These are phyloP conservation scores for Moniliella sp. DNA, from an alignment of 1,284 basidiomycete species.

Conservation along the genomic window DNA sequence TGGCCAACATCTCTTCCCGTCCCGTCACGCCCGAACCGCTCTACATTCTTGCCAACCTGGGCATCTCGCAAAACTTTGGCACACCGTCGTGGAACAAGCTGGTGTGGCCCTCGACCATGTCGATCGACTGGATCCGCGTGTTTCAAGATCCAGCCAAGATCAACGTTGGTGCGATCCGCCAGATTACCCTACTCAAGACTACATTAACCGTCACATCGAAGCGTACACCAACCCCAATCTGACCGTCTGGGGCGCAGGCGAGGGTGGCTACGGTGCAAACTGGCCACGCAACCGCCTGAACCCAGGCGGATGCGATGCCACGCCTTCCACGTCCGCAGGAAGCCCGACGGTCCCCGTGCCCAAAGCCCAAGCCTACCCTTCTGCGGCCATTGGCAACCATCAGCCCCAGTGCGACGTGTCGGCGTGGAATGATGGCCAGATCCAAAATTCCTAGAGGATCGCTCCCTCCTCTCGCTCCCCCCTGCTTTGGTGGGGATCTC, in stretches of 20 bases:
- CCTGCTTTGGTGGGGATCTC: too few species aligned
- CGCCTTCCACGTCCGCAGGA: conserved; percentile 3
- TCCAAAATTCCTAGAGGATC: too few species aligned
- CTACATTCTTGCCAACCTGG: too few species aligned
- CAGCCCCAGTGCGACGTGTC: too few species aligned
- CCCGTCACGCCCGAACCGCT: too few species aligned
- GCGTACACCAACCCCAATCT: conserved; percentile 25
- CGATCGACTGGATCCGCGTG: conserved; percentile 8
- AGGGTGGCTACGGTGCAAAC: conserved; percentile 10
- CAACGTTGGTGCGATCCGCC: conserved; percentile 36
- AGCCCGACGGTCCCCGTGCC: conserved; percentile 3
- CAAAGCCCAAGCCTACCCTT: too few species aligned
- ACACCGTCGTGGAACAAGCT: conserved; percentile 7
- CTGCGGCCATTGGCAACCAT: too few species aligned
- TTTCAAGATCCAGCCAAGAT: too few species aligned
- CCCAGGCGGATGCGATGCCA: conserved; percentile 7
- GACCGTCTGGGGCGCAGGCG: conserved; percentile 22
- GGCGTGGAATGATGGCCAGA: too few species aligned
- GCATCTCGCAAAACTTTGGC: too few species aligned
- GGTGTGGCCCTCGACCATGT: conserved; percentile 8
- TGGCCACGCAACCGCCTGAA: conserved; percentile 13
- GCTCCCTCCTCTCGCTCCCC: too few species aligned
- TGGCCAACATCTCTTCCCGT: too few species aligned
- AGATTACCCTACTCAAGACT: conserved; percentile 22
- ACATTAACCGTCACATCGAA: conserved; percentile 22